Evolutionary conservation across 1,284 basidiomycete species (phyloP), one percentile per base, ranked within the genome.

Genomic region (Pseudozyma sp.): DNA sequence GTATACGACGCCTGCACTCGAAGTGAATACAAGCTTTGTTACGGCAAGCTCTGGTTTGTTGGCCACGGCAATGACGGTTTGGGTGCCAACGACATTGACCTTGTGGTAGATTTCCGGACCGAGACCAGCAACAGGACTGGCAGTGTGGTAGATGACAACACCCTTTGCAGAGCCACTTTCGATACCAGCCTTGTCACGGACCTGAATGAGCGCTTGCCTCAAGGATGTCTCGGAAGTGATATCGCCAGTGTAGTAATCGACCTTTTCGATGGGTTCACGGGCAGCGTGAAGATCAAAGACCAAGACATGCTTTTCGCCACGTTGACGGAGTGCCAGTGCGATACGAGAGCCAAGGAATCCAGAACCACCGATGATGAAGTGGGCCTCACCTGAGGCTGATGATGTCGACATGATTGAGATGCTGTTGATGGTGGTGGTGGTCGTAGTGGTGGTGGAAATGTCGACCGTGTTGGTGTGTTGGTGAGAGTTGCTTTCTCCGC

Each of bases 11-110:
- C 95, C 93, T 2, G 94, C 95, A 51, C 93, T 95, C 77, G 92
- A 94, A 4, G 97, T 99, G 86, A 93, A 99, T 7, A 99, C 93
- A 49, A 99, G 90, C 85, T 97, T 95, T 18, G 88, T 88, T 9
- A 98, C 91, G 16, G 89, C 89, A 47, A 77, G 63, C 34, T 75
- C 68, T 11, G 75, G 53, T 43, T 89, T 88, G 34, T 91, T 88
- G 12, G 91, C 86, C 13, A 93, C 93, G 18, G 91, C 89, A 81
- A 99, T 92, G 51, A 98, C 89, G 11, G 92, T 91, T 76, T 90
- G 89, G 0, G 96, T 97, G 18, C 97, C 97, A 36, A 92, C 90
- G 7, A 99, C 93, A 83, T 99, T 99, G 80, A 99, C 96, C 85
- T 92, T 93, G 86, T 91, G 91, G 87, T 94, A 97, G 18, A 98